Base-by-base conservation (phyloP, 202 grass and related monocot species). In the Bolboschoenoplectus hybrid region DNA sequence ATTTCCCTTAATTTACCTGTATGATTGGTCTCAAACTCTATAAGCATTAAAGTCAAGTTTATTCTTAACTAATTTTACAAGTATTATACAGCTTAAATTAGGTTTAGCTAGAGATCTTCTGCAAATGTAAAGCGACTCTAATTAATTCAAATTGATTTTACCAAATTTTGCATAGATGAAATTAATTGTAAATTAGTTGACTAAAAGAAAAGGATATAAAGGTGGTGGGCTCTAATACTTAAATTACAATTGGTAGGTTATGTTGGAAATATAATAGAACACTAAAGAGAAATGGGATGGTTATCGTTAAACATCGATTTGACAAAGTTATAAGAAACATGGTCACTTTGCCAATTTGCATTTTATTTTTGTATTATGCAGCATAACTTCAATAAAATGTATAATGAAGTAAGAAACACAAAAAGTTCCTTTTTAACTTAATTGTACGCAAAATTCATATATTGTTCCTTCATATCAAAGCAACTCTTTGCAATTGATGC, bases 391-490 rank as follows among this genome's bases (percentile, higher is more conserved):
- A 76, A 19, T 55, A 38, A 57, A 79, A 79, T 40, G 51, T 35
- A 57, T 20, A 58, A 14, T 40, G 51, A 78, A 78, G 46, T 78
- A 57, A 57, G 6, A 32, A 57, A 6, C 74, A 78, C 70, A 19
- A 16, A 80, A 75, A 14, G 34, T 16, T 56, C 13, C 32, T 45
- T 12, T 76, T 55, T 40, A 55, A 55, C 73, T 76, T 38, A 36
- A 36, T 13, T 56, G 34, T 55, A 55, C 50, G 74, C 50, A 57
- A 57, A 40, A n/a, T 58, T 78, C 35, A n/a, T 76, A 76, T 2
- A 76, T 2, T 58, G 12, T 57, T 41, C 35, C 7, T 58, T 78
- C 14, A 14, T 40, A 38, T 77, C 72, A 6, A n/a, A 38, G 11
- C 50, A 73, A 16, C 19, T 74, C 50, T 77, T 26, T 56, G 50